These are phyloP conservation scores for Lumnitzera racemosa DNA, from an alignment of 345 rosid species.

Conservation along the genomic window DNA sequence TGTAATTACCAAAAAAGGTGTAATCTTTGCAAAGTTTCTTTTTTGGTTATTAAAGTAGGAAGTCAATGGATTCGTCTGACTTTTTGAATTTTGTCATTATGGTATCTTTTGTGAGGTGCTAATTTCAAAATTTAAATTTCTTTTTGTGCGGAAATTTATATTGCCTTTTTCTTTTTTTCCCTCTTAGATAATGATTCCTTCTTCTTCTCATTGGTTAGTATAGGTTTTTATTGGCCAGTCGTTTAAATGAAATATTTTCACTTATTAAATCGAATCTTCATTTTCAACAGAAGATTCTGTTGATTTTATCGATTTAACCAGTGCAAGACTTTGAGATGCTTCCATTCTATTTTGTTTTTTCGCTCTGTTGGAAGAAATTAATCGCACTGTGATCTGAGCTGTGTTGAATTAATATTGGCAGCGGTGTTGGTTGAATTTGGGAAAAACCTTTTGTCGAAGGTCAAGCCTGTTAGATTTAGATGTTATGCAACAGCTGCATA, in stretches of 20 bases:
- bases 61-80: background rate
- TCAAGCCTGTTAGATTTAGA: slow-evolving; percentile 34
- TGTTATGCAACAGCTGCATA: slow-evolving; percentile 70
- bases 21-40: no score
- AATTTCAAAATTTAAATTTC: background rate
- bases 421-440: slow-evolving; percentile 12
- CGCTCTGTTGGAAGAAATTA: background rate
- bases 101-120: background rate
- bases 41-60: background rate
- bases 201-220: background rate
- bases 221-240: background rate
- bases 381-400: background rate
- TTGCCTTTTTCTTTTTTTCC: background rate
- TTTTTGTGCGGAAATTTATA: background rate
- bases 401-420: slow-evolving; percentile 2
- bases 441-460: slow-evolving; percentile 24
- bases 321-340: background rate
- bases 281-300: background rate
- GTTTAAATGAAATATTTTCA: background rate
- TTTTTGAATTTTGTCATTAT: background rate
- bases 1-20: no score
- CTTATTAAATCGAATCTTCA: background rate
- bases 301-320: no score
- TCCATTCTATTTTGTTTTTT: background rate
- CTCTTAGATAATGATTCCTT: background rate